A percentile compares a stretch with the other conserved stretches of the same genome.
Conservation (phyloP, 768 basidiomycete species). For the Boletus vinaceobasis region DNA sequence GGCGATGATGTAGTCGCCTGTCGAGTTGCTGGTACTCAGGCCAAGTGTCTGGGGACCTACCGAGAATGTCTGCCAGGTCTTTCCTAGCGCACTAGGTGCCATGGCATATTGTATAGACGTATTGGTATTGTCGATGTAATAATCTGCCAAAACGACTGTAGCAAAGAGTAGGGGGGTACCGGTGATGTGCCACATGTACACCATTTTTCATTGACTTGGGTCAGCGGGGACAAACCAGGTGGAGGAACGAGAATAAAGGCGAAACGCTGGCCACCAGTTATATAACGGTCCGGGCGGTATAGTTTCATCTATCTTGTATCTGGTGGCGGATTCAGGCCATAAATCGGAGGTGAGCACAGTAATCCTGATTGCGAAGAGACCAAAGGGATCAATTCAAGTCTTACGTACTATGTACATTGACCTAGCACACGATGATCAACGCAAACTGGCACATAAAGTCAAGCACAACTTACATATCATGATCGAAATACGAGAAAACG, state of each 20-base stretch:
- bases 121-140: constrained; percentile 23
- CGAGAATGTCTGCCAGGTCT: constrained; percentile 11
- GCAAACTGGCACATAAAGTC: background rate
- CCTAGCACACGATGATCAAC: background rate
- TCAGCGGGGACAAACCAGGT: background rate
- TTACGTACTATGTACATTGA: background rate
- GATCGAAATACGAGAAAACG: background rate
- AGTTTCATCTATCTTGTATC: background rate
- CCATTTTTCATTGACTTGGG: constrained; percentile 1
- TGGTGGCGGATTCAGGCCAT: background rate
- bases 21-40: constrained; percentile 14
- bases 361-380: background rate
- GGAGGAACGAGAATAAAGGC: background rate
- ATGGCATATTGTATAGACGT: constrained; percentile 18
- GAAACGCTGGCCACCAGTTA: background rate
- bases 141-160: constrained; percentile 17
- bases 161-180: constrained; percentile 9
- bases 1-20: constrained; percentile 15
- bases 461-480: background rate
- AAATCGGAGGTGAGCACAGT: background rate
- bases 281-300: background rate
- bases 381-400: background rate
- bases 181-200: background rate
- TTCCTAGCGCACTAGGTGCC: constrained; percentile 12
- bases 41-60: background rate